Percentiles rank a stretch among this genome's conserved stretches.
Conservation (phyloP, 306 rosid species). For the Cucurbita moschata region DNA sequence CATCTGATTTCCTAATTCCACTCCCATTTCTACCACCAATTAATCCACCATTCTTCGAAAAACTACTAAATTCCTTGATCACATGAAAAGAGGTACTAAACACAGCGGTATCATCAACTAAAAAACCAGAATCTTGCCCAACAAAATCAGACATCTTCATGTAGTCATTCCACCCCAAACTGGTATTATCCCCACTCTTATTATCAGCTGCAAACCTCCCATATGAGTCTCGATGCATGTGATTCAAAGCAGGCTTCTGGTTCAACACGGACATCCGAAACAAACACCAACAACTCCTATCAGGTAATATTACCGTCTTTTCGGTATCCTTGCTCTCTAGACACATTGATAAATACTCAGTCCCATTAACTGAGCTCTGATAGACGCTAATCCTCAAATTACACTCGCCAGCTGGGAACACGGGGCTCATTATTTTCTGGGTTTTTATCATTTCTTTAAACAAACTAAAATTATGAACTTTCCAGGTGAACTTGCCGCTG, state of each 20-base stretch:
- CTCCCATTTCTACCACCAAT: conserved; percentile 57
- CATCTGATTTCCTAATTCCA: conserved; percentile 83
- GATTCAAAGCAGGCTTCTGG: conserved; percentile 83
- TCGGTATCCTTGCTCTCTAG: conserved; percentile 97
- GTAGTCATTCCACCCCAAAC: conserved; percentile 99
- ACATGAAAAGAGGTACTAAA: conserved; percentile 94
- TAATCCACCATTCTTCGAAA: conserved; percentile 76
- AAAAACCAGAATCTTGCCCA: conserved; percentile 69
- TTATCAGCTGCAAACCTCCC: conserved; percentile 96
- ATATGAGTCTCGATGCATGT: conserved; percentile 93
- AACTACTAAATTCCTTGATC: conserved; percentile 81
- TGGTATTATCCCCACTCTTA: conserved; percentile 94
- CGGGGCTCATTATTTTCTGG: conserved; percentile 98
- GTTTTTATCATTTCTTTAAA: conserved; percentile 89
- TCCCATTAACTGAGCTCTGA: conserved; percentile 86
- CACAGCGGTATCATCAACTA: conserved; percentile 73
- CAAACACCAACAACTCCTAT: conserved; percentile 98
- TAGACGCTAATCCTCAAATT: conserved; percentile 97
- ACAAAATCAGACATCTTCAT: conserved; percentile 90
- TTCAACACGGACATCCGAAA: conserved; percentile 93
- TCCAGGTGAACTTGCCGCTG: conserved; percentile 99
- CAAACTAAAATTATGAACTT: conserved; percentile 81
- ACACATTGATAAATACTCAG: conserved; percentile 92
- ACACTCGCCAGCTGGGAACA: conserved; percentile 97
- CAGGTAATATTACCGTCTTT: conserved; percentile 65